A percentile compares a stretch with the other conserved stretches of the same genome.
Evolutionary conservation across 805 yeast species (phyloP).

Genomic region (Clavispora phyllophila): DNA sequence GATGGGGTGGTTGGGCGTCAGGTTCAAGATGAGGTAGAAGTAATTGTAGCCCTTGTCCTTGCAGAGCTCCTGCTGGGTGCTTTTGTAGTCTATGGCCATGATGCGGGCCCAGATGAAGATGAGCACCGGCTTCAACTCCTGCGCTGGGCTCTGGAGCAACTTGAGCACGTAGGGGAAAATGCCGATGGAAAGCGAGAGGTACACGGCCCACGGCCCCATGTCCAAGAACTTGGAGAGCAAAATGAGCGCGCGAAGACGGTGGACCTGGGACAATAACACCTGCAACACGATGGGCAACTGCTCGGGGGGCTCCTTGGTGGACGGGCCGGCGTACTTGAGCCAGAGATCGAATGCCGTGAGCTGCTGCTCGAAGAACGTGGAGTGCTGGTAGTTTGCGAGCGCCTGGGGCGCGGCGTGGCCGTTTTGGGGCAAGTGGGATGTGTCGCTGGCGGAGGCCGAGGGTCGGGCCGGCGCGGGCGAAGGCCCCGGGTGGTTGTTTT

Average conservation of each 20-base stretch:
- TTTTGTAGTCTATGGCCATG: constrained; percentile 88
- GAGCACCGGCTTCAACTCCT: constrained; percentile 86
- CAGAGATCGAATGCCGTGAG: constrained; percentile 94
- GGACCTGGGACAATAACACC: constrained; percentile 89
- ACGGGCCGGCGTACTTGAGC: constrained; percentile 81
- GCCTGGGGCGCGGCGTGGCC: constrained; percentile 10
- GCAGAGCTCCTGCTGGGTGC: constrained; percentile 86
- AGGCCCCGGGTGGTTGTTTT: constrained; percentile 28
- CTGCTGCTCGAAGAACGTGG: constrained; percentile 93
- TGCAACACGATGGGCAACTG: constrained; percentile 92
- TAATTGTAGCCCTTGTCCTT: constrained; percentile 89
- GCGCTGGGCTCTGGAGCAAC: constrained; percentile 89
- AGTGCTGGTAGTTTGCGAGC: constrained; percentile 66
- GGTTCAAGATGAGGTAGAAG: constrained; percentile 71
- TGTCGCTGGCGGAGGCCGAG: background rate
- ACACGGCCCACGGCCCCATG: constrained; percentile 97
- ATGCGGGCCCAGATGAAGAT: constrained; percentile 97
- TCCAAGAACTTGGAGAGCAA: constrained; percentile 82
- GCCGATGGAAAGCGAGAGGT: constrained; percentile 86
- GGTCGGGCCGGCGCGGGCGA: background rate
- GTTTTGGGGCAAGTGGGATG: background rate
- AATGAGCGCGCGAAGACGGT: constrained; percentile 82
- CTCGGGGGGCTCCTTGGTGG: constrained; percentile 83
- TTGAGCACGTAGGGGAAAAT: constrained; percentile 93
- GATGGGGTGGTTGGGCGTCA: constrained; percentile 25